Evolutionary conservation across 2,329 filamentous ascomycete species (phyloP), one percentile per base, ranked within the genome.

Genomic region (Fusarium virguliforme): DNA sequence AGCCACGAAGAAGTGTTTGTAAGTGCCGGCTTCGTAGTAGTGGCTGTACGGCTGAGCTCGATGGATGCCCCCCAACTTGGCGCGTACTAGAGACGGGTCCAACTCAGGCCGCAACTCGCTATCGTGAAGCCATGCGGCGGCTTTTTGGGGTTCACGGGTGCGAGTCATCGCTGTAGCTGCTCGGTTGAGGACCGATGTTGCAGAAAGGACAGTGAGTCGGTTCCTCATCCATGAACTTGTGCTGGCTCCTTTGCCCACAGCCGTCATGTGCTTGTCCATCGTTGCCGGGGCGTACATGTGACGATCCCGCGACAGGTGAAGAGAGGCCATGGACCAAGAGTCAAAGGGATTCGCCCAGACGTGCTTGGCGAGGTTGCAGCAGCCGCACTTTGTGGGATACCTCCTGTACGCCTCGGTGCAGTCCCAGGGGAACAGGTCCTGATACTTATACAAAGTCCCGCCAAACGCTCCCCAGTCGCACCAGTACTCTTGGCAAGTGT

Each of bases 311-410:
- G 76, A 59, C 2, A 84, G 76, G 57, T 84, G 83, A 7, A 81
- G 76, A 7, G 80, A 76, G 6, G 80, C 67, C 26, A 85, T 77
- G 26, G 82, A 84, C 81, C 80, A 84, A 3, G 82, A 79, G 64
- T 84, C 83, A 60, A 83, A 84, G 0, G 82, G 83, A n/a, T n/a
- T n/a, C n/a, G 82, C 82, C 77, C 81, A 83, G 0, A 83, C 75
- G 69, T 85, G 83, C 65, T 84, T 85, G 4, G 83, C 66, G 5
- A 85, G 71, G 62, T 81, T 84, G 69, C 83, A 85, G 3, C 70
- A 62, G 13, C 80, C 79, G 63, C 83, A 85, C 10, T 67, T 75
- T 5, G 75, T 75, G 1, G 80, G 80, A 50, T 82, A 81, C 26
- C 78, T 67, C 6, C 74, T 74, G 58, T 81, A 84, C 1, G 83